Percentiles rank a stretch among this genome's conserved stretches.
Evolutionary conservation across 2,329 filamentous ascomycete species (phyloP).

Genomic region (Stenocarpella maydis): DNA sequence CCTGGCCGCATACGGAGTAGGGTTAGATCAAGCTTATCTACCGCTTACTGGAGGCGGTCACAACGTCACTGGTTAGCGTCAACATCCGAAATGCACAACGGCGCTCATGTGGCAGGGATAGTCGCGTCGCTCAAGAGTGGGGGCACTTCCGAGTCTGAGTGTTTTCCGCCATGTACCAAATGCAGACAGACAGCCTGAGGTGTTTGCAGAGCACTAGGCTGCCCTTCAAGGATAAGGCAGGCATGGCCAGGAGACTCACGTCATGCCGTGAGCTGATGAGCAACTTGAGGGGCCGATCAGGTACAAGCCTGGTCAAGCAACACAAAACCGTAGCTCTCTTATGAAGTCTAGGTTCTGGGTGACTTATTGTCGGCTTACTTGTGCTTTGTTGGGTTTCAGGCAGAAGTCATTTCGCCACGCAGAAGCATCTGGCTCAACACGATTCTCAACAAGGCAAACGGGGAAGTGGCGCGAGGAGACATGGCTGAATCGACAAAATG

Average conservation of each 20-base stretch:
- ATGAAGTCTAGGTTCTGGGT: not conserved
- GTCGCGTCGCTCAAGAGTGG: constrained; percentile 1
- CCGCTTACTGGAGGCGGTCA: too few species aligned
- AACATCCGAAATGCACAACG: not conserved
- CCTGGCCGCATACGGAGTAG: too few species aligned
- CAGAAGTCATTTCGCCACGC: too few species aligned
- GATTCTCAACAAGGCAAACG: constrained; percentile 4
- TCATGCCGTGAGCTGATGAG: constrained; percentile 10
- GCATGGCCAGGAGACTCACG: constrained; percentile 1
- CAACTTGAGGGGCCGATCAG: not conserved
- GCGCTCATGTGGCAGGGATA: not conserved
- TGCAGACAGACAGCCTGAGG: not conserved
- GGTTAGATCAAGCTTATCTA: too few species aligned
- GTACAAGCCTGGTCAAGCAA: not conserved
- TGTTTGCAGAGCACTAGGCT: not conserved
- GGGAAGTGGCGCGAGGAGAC: not conserved
- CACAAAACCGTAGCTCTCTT: not conserved
- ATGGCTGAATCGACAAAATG: constrained; percentile 37
- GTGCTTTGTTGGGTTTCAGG: not conserved
- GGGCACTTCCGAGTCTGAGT: not conserved
- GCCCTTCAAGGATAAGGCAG: not conserved
- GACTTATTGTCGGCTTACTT: not conserved
- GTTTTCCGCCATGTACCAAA: not conserved
- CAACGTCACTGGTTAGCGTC: not conserved
- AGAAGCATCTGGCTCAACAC: not conserved